Conservation (phyloP, 257 asterid genomes). For the Ilex aquifolium region DNA sequence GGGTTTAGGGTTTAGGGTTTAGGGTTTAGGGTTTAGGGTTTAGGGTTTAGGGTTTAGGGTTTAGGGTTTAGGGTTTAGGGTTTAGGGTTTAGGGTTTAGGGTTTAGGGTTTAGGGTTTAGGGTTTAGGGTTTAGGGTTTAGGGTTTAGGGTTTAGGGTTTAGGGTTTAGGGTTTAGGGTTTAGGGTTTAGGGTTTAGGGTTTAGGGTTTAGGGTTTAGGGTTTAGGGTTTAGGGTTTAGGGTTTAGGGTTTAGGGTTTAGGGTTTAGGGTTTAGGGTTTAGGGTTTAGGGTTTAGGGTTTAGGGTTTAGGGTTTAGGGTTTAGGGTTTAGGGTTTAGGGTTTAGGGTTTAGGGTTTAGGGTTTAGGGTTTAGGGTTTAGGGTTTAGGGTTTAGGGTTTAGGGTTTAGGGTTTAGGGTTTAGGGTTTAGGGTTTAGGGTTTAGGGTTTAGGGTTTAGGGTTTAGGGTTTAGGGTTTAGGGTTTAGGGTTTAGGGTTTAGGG, state of each 20-base stretch:
- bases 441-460: constrained; percentile 2
- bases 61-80: too few relatives aligned
- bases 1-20: too few relatives aligned
- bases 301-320: background rate
- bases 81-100: too few relatives aligned
- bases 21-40: too few relatives aligned
- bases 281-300: background rate
- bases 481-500: background rate
- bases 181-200: too few relatives aligned
- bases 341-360: background rate
- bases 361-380: constrained; percentile 3
- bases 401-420: constrained; percentile 2
- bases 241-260: constrained; percentile 1
- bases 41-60: too few relatives aligned
- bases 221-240: too few relatives aligned
- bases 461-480: background rate
- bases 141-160: too few relatives aligned
- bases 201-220: too few relatives aligned
- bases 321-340: background rate
- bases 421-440: constrained; percentile 1
- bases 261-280: constrained; percentile 1
- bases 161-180: too few relatives aligned
- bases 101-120: too few relatives aligned
- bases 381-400: constrained; percentile 4
- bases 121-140: too few relatives aligned